Percentiles rank a stretch among this genome's conserved stretches.
phyloP scores from a whole-genome alignment of 2,329 filamentous ascomycete species.

The Fusarium austroafricanum region DNA sequence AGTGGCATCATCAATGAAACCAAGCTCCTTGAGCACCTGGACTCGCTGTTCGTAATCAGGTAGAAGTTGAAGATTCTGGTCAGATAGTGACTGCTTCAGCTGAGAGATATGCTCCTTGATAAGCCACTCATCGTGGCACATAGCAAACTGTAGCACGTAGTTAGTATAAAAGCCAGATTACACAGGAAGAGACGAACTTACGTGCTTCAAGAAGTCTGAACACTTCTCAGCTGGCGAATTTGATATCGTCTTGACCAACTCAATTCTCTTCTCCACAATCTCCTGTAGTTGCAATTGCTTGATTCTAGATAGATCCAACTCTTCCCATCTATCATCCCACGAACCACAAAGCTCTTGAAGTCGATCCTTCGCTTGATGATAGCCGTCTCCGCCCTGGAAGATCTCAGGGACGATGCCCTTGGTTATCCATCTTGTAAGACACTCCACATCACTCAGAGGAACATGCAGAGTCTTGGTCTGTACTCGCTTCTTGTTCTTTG shows the following conservation, averaged over 20 bases:
- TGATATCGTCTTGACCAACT: slow-evolving; percentile 72
- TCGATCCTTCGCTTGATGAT: slow-evolving; percentile 70
- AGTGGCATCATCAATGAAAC: slow-evolving; percentile 87
- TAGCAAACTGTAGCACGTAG: slow-evolving; percentile 77
- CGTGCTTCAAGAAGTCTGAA: slow-evolving; percentile 85
- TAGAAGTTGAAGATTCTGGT: slow-evolving; percentile 94
- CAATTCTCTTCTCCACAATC: slow-evolving; percentile 76
- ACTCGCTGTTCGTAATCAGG: slow-evolving; percentile 98
- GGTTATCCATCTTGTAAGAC: slow-evolving; percentile 77
- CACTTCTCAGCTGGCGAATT: slow-evolving; percentile 76
- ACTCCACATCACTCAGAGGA: slow-evolving; percentile 82
- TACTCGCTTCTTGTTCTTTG: slow-evolving; percentile 74
- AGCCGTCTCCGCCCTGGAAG: slow-evolving; percentile 63
- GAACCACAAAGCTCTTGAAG: slow-evolving; percentile 75
- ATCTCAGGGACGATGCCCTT: slow-evolving; percentile 70
- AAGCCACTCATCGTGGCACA: slow-evolving; percentile 97
- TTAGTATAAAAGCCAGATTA: slow-evolving; percentile 40
- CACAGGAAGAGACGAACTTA: slow-evolving; percentile 58
- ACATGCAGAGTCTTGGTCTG: slow-evolving; percentile 76
- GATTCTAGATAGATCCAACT: slow-evolving; percentile 83
- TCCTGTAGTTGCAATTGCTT: slow-evolving; percentile 86
- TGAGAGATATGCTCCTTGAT: slow-evolving; percentile 93
- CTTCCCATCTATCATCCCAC: slow-evolving; percentile 85
- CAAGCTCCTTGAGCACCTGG: slow-evolving; percentile 88
- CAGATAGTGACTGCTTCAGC: slow-evolving; percentile 88